phyloP scores from a whole-genome alignment of 108 stramenopile species.

The Pseudonitzschia pungens region DNA sequence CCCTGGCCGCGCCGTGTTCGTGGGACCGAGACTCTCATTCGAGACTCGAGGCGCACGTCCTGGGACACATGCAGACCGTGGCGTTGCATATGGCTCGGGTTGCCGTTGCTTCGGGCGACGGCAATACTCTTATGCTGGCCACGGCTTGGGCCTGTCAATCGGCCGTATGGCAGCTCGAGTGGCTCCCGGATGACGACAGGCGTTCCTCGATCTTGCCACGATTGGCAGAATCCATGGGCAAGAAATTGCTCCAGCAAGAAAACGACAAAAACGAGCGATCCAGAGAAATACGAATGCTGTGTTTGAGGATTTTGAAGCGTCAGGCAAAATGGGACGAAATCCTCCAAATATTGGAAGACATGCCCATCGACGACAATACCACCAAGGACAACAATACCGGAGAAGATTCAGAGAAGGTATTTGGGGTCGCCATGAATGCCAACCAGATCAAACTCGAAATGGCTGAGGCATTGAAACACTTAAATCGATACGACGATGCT shows the following conservation, averaged over 20 bases:
- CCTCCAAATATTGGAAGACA: conserved; percentile 44
- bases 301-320: conserved; percentile 45
- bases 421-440: conserved; percentile 22
- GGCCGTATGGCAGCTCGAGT: conserved; percentile 52
- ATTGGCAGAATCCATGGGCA: conserved; percentile 68
- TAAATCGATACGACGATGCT: conserved; percentile 45
- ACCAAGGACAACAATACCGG: not conserved
- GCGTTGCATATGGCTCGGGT: conserved; percentile 43
- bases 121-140: conserved; percentile 10
- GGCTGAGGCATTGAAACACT: conserved; percentile 35
- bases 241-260: conserved; percentile 35
- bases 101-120: conserved; percentile 5
- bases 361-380: not conserved
- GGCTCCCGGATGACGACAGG: conserved; percentile 34
- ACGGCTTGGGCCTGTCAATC: conserved; percentile 49
- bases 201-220: conserved; percentile 58
- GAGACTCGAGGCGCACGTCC: conserved; percentile 24
- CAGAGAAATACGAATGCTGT: conserved; percentile 59
- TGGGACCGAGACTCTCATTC: conserved; percentile 16
- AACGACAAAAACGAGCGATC: conserved; percentile 13
- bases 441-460: conserved; percentile 27
- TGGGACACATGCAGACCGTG: conserved; percentile 42
- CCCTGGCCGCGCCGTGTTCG: conserved; percentile 39
- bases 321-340: conserved; percentile 66
- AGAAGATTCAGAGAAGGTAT: conserved; percentile 7